Evolutionary conservation across 2,329 filamentous ascomycete species (phyloP).

Genomic region (Aspergillus quadricinctus): DNA sequence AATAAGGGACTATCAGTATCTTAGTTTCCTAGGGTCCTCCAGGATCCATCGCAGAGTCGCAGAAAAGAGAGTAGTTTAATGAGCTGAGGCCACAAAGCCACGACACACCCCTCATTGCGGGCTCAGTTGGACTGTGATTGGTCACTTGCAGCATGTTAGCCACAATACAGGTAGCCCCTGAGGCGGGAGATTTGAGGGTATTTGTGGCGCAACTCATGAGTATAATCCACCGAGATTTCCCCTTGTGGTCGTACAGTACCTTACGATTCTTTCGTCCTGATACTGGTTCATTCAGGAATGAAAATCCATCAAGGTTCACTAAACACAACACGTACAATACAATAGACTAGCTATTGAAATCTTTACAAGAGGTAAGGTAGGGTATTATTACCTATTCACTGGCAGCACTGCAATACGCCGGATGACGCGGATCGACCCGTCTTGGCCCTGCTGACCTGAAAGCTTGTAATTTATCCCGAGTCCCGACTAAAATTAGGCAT

Average conservation of each 20-base stretch:
- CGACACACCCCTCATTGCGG: neutral
- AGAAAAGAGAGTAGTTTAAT: no score
- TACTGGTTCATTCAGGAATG: no score
- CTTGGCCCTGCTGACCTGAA: slow-evolving; percentile 18
- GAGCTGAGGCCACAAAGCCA: neutral
- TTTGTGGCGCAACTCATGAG: neutral
- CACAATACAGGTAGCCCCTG: neutral
- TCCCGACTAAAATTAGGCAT: neutral
- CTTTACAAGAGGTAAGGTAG: no score
- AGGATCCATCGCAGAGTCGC: neutral
- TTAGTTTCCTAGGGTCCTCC: neutral
- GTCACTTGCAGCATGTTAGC: neutral
- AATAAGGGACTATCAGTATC: neutral
- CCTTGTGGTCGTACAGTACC: no score
- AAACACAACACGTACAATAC: no score
- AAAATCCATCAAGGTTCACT: no score
- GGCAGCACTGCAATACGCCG: neutral
- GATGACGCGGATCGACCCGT: slow-evolving; percentile 14
- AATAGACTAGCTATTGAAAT: no score
- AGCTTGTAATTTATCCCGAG: slow-evolving; percentile 8
- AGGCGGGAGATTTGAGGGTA: neutral
- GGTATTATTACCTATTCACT: no score
- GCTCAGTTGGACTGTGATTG: neutral
- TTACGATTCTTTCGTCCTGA: no score
- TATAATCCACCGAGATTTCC: no score